Percentiles rank a stretch among this genome's conserved stretches.
phyloP scores from a whole-genome alignment of 495 filamentous ascomycete genomes.

The Aspergillus indologenus region DNA sequence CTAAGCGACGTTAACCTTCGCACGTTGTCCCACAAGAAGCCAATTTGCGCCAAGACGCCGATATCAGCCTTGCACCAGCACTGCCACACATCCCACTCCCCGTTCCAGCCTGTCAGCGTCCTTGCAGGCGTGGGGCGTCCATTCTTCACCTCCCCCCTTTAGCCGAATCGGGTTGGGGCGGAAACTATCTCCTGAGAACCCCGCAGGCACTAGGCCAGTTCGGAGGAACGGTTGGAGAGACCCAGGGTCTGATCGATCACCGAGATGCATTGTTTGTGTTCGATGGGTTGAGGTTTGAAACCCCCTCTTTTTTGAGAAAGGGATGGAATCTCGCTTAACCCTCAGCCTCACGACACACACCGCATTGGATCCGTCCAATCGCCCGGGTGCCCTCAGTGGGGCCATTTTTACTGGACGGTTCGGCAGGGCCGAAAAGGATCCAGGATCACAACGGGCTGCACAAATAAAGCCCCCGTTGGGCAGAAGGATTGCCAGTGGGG shows the following conservation, averaged over 20 bases:
- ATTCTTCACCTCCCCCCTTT: neutral
- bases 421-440: neutral
- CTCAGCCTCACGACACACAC: neutral
- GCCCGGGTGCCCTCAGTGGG: neutral
- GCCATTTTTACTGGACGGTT: neutral
- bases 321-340: neutral
- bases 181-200: neutral
- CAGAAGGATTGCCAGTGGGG: neutral
- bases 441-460: neutral
- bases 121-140: neutral
- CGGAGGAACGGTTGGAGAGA: neutral
- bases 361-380: neutral
- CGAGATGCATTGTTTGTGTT: neutral
- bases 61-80: neutral
- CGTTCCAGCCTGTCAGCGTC: neutral
- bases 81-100: neutral
- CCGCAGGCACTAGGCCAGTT: neutral
- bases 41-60: neutral
- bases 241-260: too few relatives aligned
- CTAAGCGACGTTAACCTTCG: too few relatives aligned
- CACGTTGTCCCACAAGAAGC: too few relatives aligned
- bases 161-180: neutral
- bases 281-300: too few relatives aligned
- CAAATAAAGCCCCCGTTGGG: neutral
- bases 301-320: too few relatives aligned